phyloP scores from a whole-genome alignment of 495 filamentous ascomycete genomes.

The Xylaria acuta region DNA sequence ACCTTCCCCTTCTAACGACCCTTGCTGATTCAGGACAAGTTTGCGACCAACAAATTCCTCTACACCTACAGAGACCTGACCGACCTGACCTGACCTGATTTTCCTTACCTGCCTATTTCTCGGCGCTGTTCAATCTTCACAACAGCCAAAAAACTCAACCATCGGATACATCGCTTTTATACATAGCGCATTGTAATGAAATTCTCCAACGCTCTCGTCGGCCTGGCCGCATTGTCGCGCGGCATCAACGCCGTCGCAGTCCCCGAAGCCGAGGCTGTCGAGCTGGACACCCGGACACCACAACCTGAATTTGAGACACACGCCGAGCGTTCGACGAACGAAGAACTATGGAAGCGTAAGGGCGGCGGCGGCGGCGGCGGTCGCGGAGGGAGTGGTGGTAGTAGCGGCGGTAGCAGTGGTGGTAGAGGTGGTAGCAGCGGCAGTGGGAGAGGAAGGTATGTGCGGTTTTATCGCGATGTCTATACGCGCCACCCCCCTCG shows the following conservation, averaged over 20 bases:
- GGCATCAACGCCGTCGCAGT: conserved; percentile 32
- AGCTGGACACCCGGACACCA: conserved; percentile 29
- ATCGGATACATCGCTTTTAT: not conserved
- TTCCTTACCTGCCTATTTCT: not conserved
- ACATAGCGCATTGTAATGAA: conserved; percentile 34
- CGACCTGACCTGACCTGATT: not conserved
- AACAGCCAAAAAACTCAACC: not conserved
- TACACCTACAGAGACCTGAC: not conserved
- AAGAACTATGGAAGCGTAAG: conserved; percentile 63
- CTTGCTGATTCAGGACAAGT: not conserved
- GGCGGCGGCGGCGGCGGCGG: conserved; percentile 61
- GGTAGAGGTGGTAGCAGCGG: not conserved
- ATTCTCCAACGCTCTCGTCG: conserved; percentile 29
- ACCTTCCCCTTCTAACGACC: conserved; percentile 7
- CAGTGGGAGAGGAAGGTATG: conserved; percentile 14
- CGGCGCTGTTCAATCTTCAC: not conserved
- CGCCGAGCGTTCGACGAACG: conserved; percentile 32
- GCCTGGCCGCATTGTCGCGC: conserved; percentile 31
- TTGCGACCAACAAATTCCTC: not conserved
- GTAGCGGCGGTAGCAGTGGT: conserved; percentile 28
- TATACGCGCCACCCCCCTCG: not conserved
- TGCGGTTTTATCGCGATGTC: not conserved
- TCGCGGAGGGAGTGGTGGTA: conserved; percentile 49
- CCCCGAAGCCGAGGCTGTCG: conserved; percentile 26
- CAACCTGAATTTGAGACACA: conserved; percentile 33